These are phyloP conservation scores for Metschnikowia proteae DNA, from an alignment of 805 yeast species.

Conservation along the genomic window DNA sequence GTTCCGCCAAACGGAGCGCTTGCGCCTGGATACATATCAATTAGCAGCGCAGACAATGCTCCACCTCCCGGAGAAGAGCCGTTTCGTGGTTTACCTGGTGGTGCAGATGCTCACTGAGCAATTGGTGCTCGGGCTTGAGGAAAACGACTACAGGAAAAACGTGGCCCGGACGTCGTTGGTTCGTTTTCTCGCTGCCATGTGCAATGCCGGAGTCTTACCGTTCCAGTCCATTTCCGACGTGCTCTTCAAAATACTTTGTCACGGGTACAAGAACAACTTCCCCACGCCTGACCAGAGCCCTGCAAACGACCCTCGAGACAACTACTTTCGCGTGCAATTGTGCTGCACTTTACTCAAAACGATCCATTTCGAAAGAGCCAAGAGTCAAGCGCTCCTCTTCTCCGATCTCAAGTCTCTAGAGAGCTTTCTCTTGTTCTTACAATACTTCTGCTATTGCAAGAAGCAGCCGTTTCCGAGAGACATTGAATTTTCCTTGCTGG, in stretches of 20 bases:
- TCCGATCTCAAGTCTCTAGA: constrained; percentile 17
- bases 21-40: constrained; percentile 55
- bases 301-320: constrained; percentile 58
- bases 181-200: constrained; percentile 56
- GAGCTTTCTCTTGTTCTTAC: constrained; percentile 55
- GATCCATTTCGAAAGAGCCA: constrained; percentile 13
- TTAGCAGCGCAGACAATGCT: constrained; percentile 46
- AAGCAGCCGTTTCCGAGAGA: constrained; percentile 61
- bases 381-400: constrained; percentile 4
- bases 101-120: constrained; percentile 65
- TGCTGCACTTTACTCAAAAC: constrained; percentile 27
- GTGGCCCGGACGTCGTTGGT: constrained; percentile 60
- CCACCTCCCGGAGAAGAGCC: constrained; percentile 26
- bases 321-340: constrained; percentile 69
- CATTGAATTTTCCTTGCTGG: constrained; percentile 49
- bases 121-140: constrained; percentile 63
- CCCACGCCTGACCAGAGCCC: constrained; percentile 48
- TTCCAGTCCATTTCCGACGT: constrained; percentile 47
- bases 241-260: constrained; percentile 53
- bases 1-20: constrained; percentile 57
- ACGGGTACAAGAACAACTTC: constrained; percentile 59
- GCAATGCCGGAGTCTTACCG: constrained; percentile 45
- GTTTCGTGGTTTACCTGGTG: constrained; percentile 41
- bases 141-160: constrained; percentile 54
- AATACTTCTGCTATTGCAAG: constrained; percentile 66